These are phyloP conservation scores for Arthrobotrys sphaeroides DNA, from an alignment of 2,329 filamentous ascomycete genomes.

Conservation along the genomic window DNA sequence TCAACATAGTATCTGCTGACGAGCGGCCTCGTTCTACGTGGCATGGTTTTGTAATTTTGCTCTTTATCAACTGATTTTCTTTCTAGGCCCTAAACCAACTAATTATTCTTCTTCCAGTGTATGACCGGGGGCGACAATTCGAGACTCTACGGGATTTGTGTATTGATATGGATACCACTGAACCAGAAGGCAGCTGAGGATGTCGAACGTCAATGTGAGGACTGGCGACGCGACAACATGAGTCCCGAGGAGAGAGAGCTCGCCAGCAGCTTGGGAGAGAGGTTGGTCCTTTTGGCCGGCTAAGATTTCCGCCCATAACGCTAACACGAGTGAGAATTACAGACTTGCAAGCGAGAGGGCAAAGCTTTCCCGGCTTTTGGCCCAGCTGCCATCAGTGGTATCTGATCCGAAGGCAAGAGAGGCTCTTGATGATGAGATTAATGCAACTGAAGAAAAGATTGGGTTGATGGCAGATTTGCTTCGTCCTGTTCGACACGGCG, in stretches of 20 bases:
- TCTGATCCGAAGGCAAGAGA: slow-evolving; percentile 86
- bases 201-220: slow-evolving; percentile 81
- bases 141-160: slow-evolving; percentile 88
- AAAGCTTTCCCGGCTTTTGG: slow-evolving; percentile 85
- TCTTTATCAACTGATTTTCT: neutral
- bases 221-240: slow-evolving; percentile 86
- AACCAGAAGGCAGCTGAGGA: slow-evolving; percentile 83
- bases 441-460: slow-evolving; percentile 95
- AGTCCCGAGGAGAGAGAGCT: slow-evolving; percentile 89
- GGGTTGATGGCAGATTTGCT: slow-evolving; percentile 95
- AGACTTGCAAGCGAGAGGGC: slow-evolving; percentile 85
- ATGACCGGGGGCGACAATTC: slow-evolving; percentile 95
- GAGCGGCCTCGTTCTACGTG: slow-evolving; percentile 94
- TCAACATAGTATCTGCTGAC: slow-evolving; percentile 94
- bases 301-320: neutral
- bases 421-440: slow-evolving; percentile 89
- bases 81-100: slow-evolving; percentile 30
- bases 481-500: slow-evolving; percentile 88
- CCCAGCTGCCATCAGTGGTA: slow-evolving; percentile 79
- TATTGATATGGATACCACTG: slow-evolving; percentile 92
- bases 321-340: slow-evolving; percentile 9
- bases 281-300: slow-evolving; percentile 40
- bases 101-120: slow-evolving; percentile 64
- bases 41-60: slow-evolving; percentile 77
- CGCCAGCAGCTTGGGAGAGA: slow-evolving; percentile 87